phyloP scores from a whole-genome alignment of 805 yeast genomes.

The Gaillardinia entomophila region DNA sequence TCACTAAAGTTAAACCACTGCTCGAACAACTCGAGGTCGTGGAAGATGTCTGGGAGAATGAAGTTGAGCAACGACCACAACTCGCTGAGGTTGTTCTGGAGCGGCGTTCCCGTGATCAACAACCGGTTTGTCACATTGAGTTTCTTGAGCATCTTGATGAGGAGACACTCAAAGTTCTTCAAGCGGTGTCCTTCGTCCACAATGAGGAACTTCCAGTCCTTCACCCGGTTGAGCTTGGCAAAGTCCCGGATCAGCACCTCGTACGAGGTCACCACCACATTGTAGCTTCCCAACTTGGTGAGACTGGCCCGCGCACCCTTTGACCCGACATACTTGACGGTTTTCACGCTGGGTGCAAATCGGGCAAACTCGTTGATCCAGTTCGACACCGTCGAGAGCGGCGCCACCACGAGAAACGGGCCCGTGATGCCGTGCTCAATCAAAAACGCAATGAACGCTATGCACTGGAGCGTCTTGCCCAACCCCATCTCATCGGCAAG shows the following conservation, averaged over 20 bases:
- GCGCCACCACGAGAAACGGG: constrained; percentile 75
- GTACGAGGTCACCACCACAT: constrained; percentile 74
- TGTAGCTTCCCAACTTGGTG: constrained; percentile 24
- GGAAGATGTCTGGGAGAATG: constrained; percentile 87
- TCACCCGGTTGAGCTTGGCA: constrained; percentile 39
- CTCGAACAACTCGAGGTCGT: constrained; percentile 83
- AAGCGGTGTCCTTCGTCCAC: constrained; percentile 96
- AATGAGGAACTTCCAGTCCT: constrained; percentile 73
- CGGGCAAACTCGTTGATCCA: constrained; percentile 71
- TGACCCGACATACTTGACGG: constrained; percentile 58
- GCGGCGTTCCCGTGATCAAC: constrained; percentile 90
- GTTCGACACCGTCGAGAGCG: constrained; percentile 77
- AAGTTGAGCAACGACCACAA: constrained; percentile 90
- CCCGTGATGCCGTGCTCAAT: constrained; percentile 75
- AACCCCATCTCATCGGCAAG: constrained; percentile 97
- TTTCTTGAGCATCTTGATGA: constrained; percentile 66
- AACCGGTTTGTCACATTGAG: constrained; percentile 67
- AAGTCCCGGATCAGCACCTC: constrained; percentile 74
- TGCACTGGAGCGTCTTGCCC: constrained; percentile 89
- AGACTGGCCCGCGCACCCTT: constrained; percentile 50
- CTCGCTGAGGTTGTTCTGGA: constrained; percentile 86
- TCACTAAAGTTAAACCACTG: constrained; percentile 89
- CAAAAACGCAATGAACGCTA: constrained; percentile 68
- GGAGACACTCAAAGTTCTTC: constrained; percentile 74
- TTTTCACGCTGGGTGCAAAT: constrained; percentile 69